These are phyloP conservation scores for Phytophthora tentaculata DNA, from an alignment of 352 stramenopile species.

Conservation along the genomic window DNA sequence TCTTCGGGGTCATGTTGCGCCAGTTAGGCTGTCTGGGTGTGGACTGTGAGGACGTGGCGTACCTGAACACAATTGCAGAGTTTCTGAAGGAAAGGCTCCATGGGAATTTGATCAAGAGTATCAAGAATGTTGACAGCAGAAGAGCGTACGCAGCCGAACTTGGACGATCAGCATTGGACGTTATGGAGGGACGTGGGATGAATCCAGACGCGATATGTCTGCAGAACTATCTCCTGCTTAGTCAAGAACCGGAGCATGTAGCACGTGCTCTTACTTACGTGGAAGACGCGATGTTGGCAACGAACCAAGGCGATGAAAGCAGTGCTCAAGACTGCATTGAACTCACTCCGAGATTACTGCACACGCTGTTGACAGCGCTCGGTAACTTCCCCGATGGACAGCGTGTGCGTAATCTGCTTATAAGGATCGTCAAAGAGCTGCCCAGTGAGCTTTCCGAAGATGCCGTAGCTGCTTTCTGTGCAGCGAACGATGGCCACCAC, in stretches of 20 bases:
- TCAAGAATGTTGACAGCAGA: slow-evolving; percentile 1
- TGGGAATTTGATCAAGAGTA: neutral
- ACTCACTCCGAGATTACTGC: slow-evolving; percentile 55
- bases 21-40: slow-evolving; percentile 49
- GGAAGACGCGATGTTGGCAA: slow-evolving; percentile 35
- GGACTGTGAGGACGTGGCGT: slow-evolving; percentile 30
- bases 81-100: slow-evolving; percentile 34
- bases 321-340: slow-evolving; percentile 21
- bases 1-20: slow-evolving; percentile 57
- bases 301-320: slow-evolving; percentile 3
- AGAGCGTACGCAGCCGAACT: slow-evolving; percentile 33
- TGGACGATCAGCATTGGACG: slow-evolving; percentile 38
- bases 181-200: slow-evolving; percentile 40
- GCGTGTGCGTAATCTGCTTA: slow-evolving; percentile 54
- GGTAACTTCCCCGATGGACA: slow-evolving; percentile 35
- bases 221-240: slow-evolving; percentile 52
- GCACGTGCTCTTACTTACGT: slow-evolving; percentile 44
- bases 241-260: slow-evolving; percentile 40
- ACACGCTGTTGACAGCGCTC: slow-evolving; percentile 58
- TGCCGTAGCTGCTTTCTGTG: slow-evolving; percentile 65
- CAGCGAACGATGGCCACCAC: slow-evolving; percentile 39
- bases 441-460: slow-evolving; percentile 48
- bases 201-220: slow-evolving; percentile 49
- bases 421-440: slow-evolving; percentile 47
- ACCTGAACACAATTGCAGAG: slow-evolving; percentile 33